Conservation (phyloP, 495 filamentous ascomycete species). For the Talaromyces nanjingensis region DNA sequence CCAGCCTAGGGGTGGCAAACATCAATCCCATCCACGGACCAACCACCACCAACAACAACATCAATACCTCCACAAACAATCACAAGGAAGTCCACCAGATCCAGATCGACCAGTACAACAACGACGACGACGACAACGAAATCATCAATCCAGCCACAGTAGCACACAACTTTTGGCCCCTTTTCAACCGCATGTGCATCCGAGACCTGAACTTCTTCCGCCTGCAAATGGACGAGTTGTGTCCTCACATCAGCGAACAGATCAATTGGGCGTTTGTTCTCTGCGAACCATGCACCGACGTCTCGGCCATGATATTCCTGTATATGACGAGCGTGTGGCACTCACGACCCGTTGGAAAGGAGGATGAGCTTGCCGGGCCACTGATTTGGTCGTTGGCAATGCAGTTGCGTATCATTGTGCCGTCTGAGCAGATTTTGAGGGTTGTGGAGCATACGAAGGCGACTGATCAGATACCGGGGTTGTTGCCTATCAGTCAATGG, state of each 20-base stretch:
- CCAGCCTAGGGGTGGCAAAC: background rate
- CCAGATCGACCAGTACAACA: background rate
- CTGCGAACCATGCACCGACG: background rate
- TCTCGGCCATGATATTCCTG: background rate
- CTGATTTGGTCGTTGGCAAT: background rate
- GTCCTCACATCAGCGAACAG: background rate
- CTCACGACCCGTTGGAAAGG: background rate
- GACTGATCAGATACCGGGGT: background rate
- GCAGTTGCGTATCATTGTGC: background rate
- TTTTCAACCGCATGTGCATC: background rate
- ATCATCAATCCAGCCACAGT: background rate
- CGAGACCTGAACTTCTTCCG: background rate
- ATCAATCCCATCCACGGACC: background rate
- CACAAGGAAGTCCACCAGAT: background rate
- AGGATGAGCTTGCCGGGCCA: background rate
- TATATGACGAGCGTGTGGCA: background rate
- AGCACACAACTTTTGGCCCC: background rate
- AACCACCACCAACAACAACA: background rate
- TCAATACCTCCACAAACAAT: background rate
- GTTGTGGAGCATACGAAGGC: background rate
- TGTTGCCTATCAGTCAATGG: background rate
- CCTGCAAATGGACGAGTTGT: background rate
- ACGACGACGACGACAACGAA: background rate
- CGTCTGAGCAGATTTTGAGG: background rate
- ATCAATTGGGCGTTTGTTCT: constrained; percentile 1